Evolutionary conservation across 2,329 filamentous ascomycete species (phyloP).

Genomic region (Chaetomium sp.): DNA sequence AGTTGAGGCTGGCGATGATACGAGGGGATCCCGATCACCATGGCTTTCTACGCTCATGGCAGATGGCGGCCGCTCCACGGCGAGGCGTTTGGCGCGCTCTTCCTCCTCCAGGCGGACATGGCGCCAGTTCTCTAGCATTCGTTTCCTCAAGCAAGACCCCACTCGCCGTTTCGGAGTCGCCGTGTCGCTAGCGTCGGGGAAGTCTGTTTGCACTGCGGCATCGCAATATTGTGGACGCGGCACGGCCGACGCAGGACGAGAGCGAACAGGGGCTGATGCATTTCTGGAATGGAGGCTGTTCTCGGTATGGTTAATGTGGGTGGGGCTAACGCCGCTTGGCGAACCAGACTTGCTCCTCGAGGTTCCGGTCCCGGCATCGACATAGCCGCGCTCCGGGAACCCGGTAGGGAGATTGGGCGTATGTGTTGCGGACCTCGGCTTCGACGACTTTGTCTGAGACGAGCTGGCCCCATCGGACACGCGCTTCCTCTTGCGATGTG

Average conservation of each 20-base stretch:
- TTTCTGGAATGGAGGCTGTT: slow-evolving; percentile 17
- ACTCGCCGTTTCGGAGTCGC: slow-evolving; percentile 51
- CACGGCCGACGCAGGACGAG: slow-evolving; percentile 45
- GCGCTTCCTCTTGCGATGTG: slow-evolving; percentile 64
- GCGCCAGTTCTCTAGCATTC: slow-evolving; percentile 54
- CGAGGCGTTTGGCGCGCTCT: slow-evolving; percentile 40
- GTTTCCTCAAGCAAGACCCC: slow-evolving; percentile 53
- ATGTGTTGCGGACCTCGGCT: slow-evolving; percentile 29
- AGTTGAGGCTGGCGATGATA: slow-evolving; percentile 23
- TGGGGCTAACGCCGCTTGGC: slow-evolving; percentile 40
- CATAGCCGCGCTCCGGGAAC: slow-evolving; percentile 48
- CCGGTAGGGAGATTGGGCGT: slow-evolving; percentile 38
- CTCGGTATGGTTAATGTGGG: slow-evolving; percentile 5
- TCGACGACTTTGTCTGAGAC: slow-evolving; percentile 38
- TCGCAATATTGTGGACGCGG: slow-evolving; percentile 53
- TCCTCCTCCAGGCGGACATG: slow-evolving; percentile 47
- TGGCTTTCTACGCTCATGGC: slow-evolving; percentile 48
- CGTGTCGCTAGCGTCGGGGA: slow-evolving; percentile 43
- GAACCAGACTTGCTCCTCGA: slow-evolving; percentile 58
- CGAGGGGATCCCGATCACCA: slow-evolving; percentile 37
- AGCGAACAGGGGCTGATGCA: slow-evolving; percentile 38
- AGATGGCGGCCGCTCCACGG: slow-evolving; percentile 37
- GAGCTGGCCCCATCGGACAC: slow-evolving; percentile 55
- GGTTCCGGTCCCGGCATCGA: slow-evolving; percentile 51
- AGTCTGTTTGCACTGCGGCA: slow-evolving; percentile 56